Evolutionary conservation across 495 filamentous ascomycete genomes (phyloP), one percentile per base, ranked within the genome.

Genomic region (Podospora pseudocomata): DNA sequence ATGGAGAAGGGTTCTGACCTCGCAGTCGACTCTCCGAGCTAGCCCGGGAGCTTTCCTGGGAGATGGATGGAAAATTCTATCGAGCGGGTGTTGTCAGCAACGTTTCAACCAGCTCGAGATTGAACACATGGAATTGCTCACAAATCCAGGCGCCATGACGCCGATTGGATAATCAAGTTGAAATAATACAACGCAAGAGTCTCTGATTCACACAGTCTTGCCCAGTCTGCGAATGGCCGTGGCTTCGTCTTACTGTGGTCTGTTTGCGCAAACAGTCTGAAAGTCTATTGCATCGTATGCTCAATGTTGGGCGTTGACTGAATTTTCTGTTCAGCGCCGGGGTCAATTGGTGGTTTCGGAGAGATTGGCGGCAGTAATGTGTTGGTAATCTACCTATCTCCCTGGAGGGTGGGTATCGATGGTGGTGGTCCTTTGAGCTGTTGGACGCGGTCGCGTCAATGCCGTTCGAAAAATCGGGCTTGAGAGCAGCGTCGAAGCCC

Each of bases 91-190:
- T 60, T 75, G 74, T 72, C 30, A 68, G 58, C 32, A 3, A 66
- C 23, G 20, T 9, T 13, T 23, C 3, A 27, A n/a, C 5, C 4
- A 60, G 7, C 23, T 44, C 23, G 28, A 49, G 15, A 13, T n/a
- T 9, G 49, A 26, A 65, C 11, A 65, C 26, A 28, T 23, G 19
- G 23, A 39, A 11, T 68, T 68, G 54, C 75, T 76, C 55, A 77
- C 75, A 66, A 76, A 74, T 61, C 72, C 64, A 13, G 75, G 75
- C 20, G 74, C 70, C 75, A 77, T 77, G 18, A 55, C 62, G 44
- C 39, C 39, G 9, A 13, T 11, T 13, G 9, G 39, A 49, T 16
- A 13, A 16, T 16, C 2, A 49, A 49, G 13, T 49, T 49, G 9
- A 16, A 49, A 13, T 32, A 49, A 49, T 16, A 49, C 39, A 16